A percentile compares a stretch with the other conserved stretches of the same genome.
Conservation (phyloP, 2,329 filamentous ascomycete genomes). For the Dryadomyces quercus-mongolicae region DNA sequence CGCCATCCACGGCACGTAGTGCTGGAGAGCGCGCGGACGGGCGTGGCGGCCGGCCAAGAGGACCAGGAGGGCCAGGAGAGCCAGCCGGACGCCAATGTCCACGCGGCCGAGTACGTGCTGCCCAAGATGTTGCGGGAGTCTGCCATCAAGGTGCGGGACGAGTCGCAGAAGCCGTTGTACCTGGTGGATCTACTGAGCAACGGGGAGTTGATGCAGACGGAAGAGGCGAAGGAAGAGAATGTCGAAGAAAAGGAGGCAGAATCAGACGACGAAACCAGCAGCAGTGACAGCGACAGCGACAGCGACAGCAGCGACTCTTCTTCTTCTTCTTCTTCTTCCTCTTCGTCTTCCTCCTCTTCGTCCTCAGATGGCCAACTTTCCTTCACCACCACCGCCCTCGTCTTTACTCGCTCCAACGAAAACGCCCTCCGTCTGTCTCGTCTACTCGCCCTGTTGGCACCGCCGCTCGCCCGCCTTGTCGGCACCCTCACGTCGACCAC, state of each 20-base stretch:
- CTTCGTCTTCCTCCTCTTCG: too few relatives aligned
- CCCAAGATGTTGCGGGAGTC: slow-evolving; percentile 52
- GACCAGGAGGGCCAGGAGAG: slow-evolving; percentile 6
- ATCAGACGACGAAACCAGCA: neutral
- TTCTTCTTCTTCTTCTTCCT: neutral
- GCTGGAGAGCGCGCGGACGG: slow-evolving; percentile 43
- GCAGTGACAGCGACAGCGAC: neutral
- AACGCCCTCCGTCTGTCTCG: slow-evolving; percentile 76
- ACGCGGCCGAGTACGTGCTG: slow-evolving; percentile 31
- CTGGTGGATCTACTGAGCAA: slow-evolving; percentile 62
- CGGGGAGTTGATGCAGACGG: slow-evolving; percentile 30
- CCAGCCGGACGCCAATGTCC: neutral
- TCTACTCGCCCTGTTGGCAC: slow-evolving; percentile 57
- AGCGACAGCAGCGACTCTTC: slow-evolving; percentile 12
- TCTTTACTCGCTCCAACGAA: slow-evolving; percentile 89
- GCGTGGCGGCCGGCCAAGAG: slow-evolving; percentile 24
- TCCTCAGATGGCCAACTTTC: neutral
- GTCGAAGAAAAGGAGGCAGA: neutral
- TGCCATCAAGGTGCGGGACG: slow-evolving; percentile 56
- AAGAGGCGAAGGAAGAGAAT: neutral
- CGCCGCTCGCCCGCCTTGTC: slow-evolving; percentile 41
- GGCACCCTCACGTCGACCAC: slow-evolving; percentile 68
- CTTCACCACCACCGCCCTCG: slow-evolving; percentile 43
- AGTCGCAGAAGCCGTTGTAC: slow-evolving; percentile 67
- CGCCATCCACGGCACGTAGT: slow-evolving; percentile 64